Evolutionary conservation across 495 filamentous ascomycete species (phyloP).

Genomic region (Annulohypoxylon maeteangense): DNA sequence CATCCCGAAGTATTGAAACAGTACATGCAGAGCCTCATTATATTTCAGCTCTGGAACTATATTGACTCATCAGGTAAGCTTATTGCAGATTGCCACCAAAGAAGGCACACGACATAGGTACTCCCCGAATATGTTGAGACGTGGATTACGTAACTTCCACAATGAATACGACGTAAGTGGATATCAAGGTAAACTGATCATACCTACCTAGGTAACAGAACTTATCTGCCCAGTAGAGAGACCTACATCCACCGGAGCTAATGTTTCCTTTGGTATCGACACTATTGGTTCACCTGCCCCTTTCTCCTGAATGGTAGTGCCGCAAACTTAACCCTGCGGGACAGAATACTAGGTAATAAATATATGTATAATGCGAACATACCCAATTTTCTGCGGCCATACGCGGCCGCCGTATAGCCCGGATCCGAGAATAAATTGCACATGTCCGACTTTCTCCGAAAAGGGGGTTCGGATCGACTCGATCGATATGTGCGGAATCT

Average conservation of each 20-base stretch:
- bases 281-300: not conserved
- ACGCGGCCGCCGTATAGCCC: not conserved
- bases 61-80: not conserved
- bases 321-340: not conserved
- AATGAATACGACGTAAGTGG: conserved; percentile 23
- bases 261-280: not conserved
- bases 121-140: conserved; percentile 6
- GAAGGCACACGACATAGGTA: not conserved
- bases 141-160: conserved; percentile 8
- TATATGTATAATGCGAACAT: not conserved
- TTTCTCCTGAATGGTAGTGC: not conserved
- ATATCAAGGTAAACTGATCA: conserved; percentile 6
- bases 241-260: not conserved
- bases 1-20: conserved; percentile 47
- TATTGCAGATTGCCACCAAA: not conserved
- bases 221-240: not conserved
- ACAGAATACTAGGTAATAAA: too few species aligned
- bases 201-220: not conserved
- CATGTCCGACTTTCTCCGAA: conserved; percentile 6
- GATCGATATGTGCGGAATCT: conserved; percentile 4
- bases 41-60: conserved; percentile 33
- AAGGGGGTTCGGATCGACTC: not conserved
- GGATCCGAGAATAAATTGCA: conserved; percentile 1
- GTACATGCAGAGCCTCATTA: conserved; percentile 50
- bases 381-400: not conserved